Evolutionary conservation across 2,329 filamentous ascomycete genomes (phyloP), one percentile per base, ranked within the genome.

Genomic region (Gliomastix tumulicola): DNA sequence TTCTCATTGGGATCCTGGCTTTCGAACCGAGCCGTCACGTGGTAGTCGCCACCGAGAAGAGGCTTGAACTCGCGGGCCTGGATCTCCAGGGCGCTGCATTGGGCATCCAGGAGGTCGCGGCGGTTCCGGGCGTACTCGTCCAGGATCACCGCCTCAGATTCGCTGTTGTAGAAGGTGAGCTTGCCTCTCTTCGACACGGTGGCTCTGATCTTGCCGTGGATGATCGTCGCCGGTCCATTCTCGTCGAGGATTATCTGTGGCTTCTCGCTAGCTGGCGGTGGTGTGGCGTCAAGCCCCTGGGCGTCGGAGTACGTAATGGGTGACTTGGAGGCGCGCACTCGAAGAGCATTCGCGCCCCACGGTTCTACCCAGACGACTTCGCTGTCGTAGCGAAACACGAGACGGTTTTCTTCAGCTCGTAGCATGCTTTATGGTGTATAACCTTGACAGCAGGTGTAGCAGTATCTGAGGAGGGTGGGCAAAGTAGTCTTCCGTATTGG

Each of bases 1-100:
- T 71, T 74, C 50, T 83, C 79, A 15, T 70, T 58, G 0, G 58
- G 54, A 36, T 70, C 53, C 36, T 73, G 49, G 3, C 69, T 72
- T 49, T 82, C 78, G 36, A 82, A 68, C 0, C 79, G 65, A 44
- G 69, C 60, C 0, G 74, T 80, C 8, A 82, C 56, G 36, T 75
- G 68, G 47, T 74, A 80, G 37, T 47, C 54, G 8, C 30, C 25
- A 5, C 74, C 74, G 0, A 65, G 54, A 3, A 69, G 65, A 0
- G 73, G 67, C 35, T 65, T 65, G 49, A 79, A 74, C 49, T 81
- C 76, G 15, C 77, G 70, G 2, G 74, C 71, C 41, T 75, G 63
- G 15, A 81, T 56, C 8, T 68, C 57, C 3, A 82, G 56, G 1
- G 76, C 68, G 43, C 71, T 77, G 53, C 70, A 74, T 49, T 78